Evolutionary conservation across 2,329 filamentous ascomycete species (phyloP).

Genomic region (Alternaria sp.): DNA sequence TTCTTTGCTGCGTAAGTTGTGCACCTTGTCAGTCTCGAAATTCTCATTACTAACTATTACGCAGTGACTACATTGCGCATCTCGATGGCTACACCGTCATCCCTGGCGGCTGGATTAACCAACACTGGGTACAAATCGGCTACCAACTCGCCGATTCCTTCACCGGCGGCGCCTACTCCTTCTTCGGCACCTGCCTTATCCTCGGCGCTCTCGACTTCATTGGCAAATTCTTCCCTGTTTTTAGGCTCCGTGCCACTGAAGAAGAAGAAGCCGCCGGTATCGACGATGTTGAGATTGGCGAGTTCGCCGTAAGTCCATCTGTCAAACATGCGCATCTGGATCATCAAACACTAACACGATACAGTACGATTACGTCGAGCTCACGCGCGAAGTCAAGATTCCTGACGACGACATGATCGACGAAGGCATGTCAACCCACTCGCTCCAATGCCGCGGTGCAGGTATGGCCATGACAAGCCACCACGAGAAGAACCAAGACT

Average conservation of each 20-base stretch:
- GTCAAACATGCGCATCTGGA: not conserved
- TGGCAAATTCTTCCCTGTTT: constrained; percentile 78
- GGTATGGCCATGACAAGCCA: constrained; percentile 39
- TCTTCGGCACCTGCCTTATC: constrained; percentile 78
- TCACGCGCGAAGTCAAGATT: constrained; percentile 67
- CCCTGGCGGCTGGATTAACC: constrained; percentile 81
- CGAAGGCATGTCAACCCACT: constrained; percentile 48
- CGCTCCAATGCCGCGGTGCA: constrained; percentile 40
- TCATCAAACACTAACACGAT: constrained; percentile 16
- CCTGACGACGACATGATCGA: constrained; percentile 42
- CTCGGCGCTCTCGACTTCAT: constrained; percentile 67
- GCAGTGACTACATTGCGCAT: constrained; percentile 79
- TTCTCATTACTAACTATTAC: constrained; percentile 4
- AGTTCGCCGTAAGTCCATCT: constrained; percentile 73
- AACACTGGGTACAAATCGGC: constrained; percentile 81
- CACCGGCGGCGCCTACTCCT: constrained; percentile 78
- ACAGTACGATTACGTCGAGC: constrained; percentile 86
- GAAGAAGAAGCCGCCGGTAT: constrained; percentile 86
- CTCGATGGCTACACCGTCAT: constrained; percentile 76
- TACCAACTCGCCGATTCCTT: constrained; percentile 86
- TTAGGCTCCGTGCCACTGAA: constrained; percentile 76
- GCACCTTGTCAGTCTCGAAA: not conserved
- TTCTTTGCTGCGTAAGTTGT: constrained; percentile 76
- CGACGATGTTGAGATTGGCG: constrained; percentile 88
- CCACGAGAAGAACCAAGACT: constrained; percentile 52